phyloP scores from a whole-genome alignment of 352 stramenopile genomes.

The Globisporangium solare region DNA sequence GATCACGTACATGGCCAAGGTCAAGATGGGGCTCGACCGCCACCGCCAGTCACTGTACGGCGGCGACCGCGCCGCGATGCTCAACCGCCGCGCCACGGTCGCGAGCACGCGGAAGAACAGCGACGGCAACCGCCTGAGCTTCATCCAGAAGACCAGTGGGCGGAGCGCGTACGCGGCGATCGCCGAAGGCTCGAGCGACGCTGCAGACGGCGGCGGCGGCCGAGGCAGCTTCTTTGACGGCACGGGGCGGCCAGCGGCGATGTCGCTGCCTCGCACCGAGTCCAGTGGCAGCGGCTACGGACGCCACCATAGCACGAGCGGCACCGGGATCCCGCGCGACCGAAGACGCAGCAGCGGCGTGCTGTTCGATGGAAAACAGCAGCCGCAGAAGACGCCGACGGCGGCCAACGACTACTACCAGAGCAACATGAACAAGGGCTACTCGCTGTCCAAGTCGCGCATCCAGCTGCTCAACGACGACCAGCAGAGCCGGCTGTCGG shows the following conservation, averaged over 20 bases:
- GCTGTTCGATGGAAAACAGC: conserved; percentile 2
- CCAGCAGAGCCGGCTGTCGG: conserved; percentile 16
- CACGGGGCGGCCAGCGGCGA: conserved; percentile 1
- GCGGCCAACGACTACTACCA: conserved; percentile 18
- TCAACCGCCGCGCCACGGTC: conserved; percentile 18
- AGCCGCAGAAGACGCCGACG: not conserved
- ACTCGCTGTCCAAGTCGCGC: conserved; percentile 19
- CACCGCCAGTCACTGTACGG: conserved; percentile 19
- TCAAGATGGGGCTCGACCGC: conserved; percentile 17
- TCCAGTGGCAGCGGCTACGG: not conserved
- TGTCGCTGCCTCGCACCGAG: conserved; percentile 3
- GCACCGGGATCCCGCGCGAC: not conserved
- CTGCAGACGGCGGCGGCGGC: conserved; percentile 8
- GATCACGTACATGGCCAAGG: conserved; percentile 18
- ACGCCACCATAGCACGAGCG: conserved; percentile 8
- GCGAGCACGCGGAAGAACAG: conserved; percentile 13
- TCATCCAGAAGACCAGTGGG: conserved; percentile 17
- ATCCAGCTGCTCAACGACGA: conserved; percentile 20
- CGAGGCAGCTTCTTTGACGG: conserved; percentile 15
- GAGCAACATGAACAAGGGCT: conserved; percentile 12
- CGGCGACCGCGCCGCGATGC: conserved; percentile 11
- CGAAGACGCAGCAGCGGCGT: not conserved
- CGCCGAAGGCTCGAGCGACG: conserved; percentile 7
- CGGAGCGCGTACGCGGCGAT: conserved; percentile 18
- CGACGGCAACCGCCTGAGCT: conserved; percentile 10